Evolutionary conservation across 2,329 filamentous ascomycete genomes (phyloP), one percentile per base, ranked within the genome.

Genomic region (Byssoonygena ceratinophila): DNA sequence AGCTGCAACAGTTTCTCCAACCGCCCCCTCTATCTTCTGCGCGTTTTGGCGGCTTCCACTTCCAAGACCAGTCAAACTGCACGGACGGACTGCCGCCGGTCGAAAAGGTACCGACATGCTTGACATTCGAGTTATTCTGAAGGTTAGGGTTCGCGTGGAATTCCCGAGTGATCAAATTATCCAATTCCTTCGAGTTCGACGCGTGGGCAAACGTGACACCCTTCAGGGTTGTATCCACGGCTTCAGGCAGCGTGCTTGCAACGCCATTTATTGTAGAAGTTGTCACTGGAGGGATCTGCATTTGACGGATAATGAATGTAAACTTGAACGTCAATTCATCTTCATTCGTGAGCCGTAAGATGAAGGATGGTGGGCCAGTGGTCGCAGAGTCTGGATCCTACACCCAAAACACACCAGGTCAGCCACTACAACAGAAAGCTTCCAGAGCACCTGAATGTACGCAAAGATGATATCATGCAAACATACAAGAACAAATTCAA

Each of bases 91-190:
- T 87, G n/a, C 91, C 90, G 29, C 78, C 82, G 0, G 92, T 98
- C 2, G 80, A 78, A 65, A 85, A 96, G 66, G 95, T 89, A 2
- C 92, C 92, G n/a, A 98, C 83, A 41, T 97, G 77, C 63, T 94
- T 85, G 36, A 98, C 92, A 65, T 97, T 97, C 51, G 89, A 79
- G 65, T 96, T 97, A 67, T 94, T 97, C 74, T 98, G 92, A 52
- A 98, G 75, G 64, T 98, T 98, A 0, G 92, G 92, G 64, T 98
- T 89, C 59, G 91, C 89, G 61, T 97, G 89, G 63, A 98, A 97
- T 68, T 98, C 92, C 61, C 90, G 79, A 14, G 91, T 97, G 45
- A 97, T 84, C 44, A 98, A 74, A 59, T 92, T 96, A 64, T 97
- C 92, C 51, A 98, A 80, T 63, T 98, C 92, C 69, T 81, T 85